Conservation (phyloP, 2,329 filamentous ascomycete species). For the Diaporthe sp. region DNA sequence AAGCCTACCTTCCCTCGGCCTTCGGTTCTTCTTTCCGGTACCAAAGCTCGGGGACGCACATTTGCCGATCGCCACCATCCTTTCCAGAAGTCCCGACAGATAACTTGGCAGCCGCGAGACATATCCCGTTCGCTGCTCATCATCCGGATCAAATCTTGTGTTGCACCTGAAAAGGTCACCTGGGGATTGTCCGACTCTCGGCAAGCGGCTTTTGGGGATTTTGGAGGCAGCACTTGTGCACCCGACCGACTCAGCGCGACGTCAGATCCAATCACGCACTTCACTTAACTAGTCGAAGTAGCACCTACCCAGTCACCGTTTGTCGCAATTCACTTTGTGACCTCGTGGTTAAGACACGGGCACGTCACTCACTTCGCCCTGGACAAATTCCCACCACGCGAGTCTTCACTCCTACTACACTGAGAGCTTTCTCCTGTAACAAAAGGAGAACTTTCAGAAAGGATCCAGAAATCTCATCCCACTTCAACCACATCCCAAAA, state of each 20-base stretch:
- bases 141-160: conserved; percentile 19
- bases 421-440: background rate
- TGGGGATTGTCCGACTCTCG: conserved; percentile 32
- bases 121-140: background rate
- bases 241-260: conserved; percentile 34
- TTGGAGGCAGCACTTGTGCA: conserved; percentile 34
- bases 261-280: conserved; percentile 31
- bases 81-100: conserved; percentile 8
- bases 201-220: conserved; percentile 36
- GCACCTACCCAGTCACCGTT: conserved; percentile 32
- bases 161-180: conserved; percentile 39
- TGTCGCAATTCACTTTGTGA: conserved; percentile 32
- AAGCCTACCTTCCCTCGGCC: background rate
- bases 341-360: conserved; percentile 28
- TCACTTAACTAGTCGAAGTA: conserved; percentile 29
- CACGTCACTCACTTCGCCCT: conserved; percentile 27
- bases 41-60: conserved; percentile 10
- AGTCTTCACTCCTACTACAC: background rate
- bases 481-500: background rate
- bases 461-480: background rate
- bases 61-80: conserved; percentile 11
- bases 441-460: background rate
- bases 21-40: conserved; percentile 14
- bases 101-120: conserved; percentile 4
- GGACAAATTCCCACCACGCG: background rate